Conservation (phyloP, 176 grass and related monocot genomes). For the Musa schizocarpa region DNA sequence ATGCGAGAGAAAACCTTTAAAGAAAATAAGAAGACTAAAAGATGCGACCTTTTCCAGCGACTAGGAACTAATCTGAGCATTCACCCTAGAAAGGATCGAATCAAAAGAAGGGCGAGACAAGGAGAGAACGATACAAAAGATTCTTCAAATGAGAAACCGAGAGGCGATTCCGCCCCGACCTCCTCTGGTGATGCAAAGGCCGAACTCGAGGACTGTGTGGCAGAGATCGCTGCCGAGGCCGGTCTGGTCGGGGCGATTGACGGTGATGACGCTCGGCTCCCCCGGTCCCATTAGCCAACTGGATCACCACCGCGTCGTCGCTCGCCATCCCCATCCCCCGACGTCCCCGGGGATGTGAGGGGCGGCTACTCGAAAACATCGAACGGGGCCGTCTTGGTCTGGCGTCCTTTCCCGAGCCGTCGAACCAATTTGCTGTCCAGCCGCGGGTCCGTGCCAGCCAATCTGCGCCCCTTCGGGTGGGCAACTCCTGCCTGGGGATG, state of each 20-base stretch:
- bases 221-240: slow-evolving; percentile 90
- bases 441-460: no score
- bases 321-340: slow-evolving; percentile 14
- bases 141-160: background rate
- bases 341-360: background rate
- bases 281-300: slow-evolving; percentile 36
- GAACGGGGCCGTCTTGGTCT: no score
- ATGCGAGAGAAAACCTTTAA: no score
- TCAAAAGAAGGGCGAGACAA: background rate
- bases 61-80: no score
- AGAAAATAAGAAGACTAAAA: no score
- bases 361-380: no score
- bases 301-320: slow-evolving; percentile 67
- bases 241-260: slow-evolving; percentile 80
- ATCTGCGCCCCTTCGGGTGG: no score
- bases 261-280: slow-evolving; percentile 62
- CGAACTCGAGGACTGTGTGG: slow-evolving; percentile 84
- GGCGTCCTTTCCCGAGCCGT: no score
- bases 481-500: no score
- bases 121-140: background rate
- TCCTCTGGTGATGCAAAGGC: slow-evolving; percentile 71
- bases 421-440: no score
- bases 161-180: slow-evolving; percentile 27
- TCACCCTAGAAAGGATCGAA: background rate
- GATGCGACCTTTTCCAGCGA: no score